Evolutionary conservation across 2,329 filamentous ascomycete genomes (phyloP).

Genomic region (Claviceps sorghi): DNA sequence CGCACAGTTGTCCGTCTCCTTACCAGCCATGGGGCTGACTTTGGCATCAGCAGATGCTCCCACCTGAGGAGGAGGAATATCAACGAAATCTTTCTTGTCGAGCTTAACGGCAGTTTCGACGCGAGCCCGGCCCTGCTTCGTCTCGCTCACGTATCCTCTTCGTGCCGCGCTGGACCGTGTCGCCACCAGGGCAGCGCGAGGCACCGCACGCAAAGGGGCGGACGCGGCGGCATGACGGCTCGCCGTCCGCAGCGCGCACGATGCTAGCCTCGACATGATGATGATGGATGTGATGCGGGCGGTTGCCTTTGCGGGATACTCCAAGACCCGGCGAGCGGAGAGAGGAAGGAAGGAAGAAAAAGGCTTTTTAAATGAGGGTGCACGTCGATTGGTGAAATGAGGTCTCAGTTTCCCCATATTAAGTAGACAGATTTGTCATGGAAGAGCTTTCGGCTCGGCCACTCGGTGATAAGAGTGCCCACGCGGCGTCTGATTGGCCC

Average conservation of each 20-base stretch:
- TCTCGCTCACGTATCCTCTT: slow-evolving; percentile 71
- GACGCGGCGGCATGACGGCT: slow-evolving; percentile 36
- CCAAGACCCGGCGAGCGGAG: slow-evolving; percentile 7
- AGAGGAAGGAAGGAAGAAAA: slow-evolving; percentile 9
- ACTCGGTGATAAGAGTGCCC: slow-evolving; percentile 21
- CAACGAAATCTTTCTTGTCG: slow-evolving; percentile 70
- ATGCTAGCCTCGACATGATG: slow-evolving; percentile 50
- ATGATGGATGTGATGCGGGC: slow-evolving; percentile 11
- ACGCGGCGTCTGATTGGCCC: slow-evolving; percentile 17
- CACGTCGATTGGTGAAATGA: slow-evolving; percentile 2
- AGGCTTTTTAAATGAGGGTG: neutral
- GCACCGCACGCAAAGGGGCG: slow-evolving; percentile 15
- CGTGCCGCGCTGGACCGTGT: slow-evolving; percentile 15
- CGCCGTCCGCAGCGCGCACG: slow-evolving; percentile 60
- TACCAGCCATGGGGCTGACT: slow-evolving; percentile 62
- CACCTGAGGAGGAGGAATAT: slow-evolving; percentile 25
- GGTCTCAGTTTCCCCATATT: slow-evolving; percentile 6
- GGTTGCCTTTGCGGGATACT: slow-evolving; percentile 6
- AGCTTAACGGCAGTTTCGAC: slow-evolving; percentile 78
- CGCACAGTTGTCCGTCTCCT: slow-evolving; percentile 1
- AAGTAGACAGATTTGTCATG: slow-evolving; percentile 21
- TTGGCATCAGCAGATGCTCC: slow-evolving; percentile 32
- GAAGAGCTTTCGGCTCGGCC: slow-evolving; percentile 17
- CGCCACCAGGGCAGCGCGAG: slow-evolving; percentile 16
- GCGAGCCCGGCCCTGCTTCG: slow-evolving; percentile 64